Percentiles rank a stretch among this genome's conserved stretches.
phyloP scores from a whole-genome alignment of 164 flowering plant genomes.

The Houttuynia cordata region DNA sequence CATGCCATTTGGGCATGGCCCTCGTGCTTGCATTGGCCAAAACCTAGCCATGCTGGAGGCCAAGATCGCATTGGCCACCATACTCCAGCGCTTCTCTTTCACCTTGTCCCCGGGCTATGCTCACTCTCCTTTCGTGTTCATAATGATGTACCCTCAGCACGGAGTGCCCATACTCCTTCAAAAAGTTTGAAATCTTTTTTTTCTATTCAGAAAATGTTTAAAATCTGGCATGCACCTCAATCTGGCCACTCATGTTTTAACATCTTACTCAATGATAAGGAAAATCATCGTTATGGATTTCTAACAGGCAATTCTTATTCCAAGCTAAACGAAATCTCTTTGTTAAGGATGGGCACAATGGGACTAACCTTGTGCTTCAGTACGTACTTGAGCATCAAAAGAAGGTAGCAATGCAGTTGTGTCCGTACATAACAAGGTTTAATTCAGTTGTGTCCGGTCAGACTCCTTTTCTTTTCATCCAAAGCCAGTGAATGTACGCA shows the following conservation, averaged over 20 bases:
- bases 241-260: too few relatives aligned
- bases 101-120: not conserved
- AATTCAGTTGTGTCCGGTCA: not conserved
- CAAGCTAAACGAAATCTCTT: too few relatives aligned
- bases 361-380: too few relatives aligned
- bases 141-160: slow-evolving; percentile 2
- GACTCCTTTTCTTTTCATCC: not conserved
- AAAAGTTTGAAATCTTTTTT: not conserved
- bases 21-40: slow-evolving; percentile 3
- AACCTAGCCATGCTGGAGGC: slow-evolving; percentile 3
- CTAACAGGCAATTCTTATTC: too few relatives aligned
- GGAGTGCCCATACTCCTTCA: slow-evolving; percentile 1
- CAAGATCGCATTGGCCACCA: slow-evolving; percentile 2
- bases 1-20: slow-evolving; percentile 4
- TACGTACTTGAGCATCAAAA: not conserved
- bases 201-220: not conserved
- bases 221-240: not conserved
- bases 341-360: too few relatives aligned
- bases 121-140: slow-evolving; percentile 4
- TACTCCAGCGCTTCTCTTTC: slow-evolving; percentile 3
- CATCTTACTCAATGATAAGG: too few relatives aligned
- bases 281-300: too few relatives aligned
- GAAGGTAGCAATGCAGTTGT: not conserved
- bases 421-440: not conserved
- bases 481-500: not conserved